A percentile compares a stretch with the other conserved stretches of the same genome.
Conservation (phyloP, 2,329 filamentous ascomycete genomes). For the Cladosporium phlei region DNA sequence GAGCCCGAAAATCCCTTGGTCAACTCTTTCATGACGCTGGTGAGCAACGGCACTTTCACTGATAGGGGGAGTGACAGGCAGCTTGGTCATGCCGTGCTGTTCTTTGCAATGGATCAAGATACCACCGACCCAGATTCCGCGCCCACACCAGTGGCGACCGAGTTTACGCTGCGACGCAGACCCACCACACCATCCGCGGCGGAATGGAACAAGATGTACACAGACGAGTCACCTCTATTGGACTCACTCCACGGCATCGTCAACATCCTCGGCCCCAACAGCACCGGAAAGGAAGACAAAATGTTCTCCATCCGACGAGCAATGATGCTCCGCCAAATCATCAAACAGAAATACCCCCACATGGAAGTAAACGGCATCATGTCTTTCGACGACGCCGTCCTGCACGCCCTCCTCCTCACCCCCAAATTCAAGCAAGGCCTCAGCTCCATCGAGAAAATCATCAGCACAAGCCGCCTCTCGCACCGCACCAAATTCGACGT, state of each 20-base stretch:
- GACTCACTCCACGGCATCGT: conserved; percentile 32
- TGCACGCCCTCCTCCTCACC: conserved; percentile 31
- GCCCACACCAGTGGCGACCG: conserved; percentile 23
- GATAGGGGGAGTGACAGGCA: conserved; percentile 26
- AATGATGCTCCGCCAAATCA: conserved; percentile 30
- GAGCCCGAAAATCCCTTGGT: conserved; percentile 24
- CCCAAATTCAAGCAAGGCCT: conserved; percentile 32
- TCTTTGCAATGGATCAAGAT: conserved; percentile 32
- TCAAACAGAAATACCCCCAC: conserved; percentile 30
- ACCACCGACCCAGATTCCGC: conserved; percentile 20
- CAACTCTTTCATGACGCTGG: conserved; percentile 27
- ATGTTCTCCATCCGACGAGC: conserved; percentile 30
- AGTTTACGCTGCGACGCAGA: conserved; percentile 16
- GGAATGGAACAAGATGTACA: conserved; percentile 12
- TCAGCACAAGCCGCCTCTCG: conserved; percentile 31
- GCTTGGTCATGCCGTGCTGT: conserved; percentile 27
- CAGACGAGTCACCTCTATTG: conserved; percentile 27
- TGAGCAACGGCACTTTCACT: conserved; percentile 29
- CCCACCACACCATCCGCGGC: conserved; percentile 11
- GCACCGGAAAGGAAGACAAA: conserved; percentile 25
- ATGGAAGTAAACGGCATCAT: conserved; percentile 27
- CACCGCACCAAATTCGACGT: conserved; percentile 31
- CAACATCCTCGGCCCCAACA: conserved; percentile 29
- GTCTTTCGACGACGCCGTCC: conserved; percentile 32
- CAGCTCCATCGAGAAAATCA: conserved; percentile 31